A percentile compares a stretch with the other conserved stretches of the same genome.
Conservation (phyloP, 768 basidiomycete genomes). For the Mycena capillaripes region DNA sequence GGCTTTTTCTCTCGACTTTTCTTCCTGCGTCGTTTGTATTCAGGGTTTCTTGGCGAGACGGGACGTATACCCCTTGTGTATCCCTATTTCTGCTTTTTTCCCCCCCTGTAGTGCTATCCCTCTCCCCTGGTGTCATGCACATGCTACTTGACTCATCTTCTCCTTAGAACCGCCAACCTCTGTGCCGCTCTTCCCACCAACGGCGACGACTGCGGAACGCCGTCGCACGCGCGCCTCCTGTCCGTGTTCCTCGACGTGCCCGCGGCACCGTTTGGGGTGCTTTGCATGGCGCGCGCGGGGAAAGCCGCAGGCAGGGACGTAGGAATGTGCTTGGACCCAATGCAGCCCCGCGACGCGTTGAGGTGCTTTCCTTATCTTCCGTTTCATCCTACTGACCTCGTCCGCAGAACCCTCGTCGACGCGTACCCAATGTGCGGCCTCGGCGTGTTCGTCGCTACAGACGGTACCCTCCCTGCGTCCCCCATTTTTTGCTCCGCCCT, state of each 20-base stretch:
- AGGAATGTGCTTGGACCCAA: conserved; percentile 13
- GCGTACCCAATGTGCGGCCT: not conserved
- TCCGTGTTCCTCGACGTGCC: not conserved
- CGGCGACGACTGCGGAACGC: not conserved
- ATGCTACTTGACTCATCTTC: not conserved
- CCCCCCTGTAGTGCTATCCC: not conserved
- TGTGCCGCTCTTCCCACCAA: conserved; percentile 5
- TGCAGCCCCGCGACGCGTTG: not conserved
- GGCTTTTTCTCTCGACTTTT: conserved; percentile 10
- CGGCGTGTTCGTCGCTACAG: not conserved
- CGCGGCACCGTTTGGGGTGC: not conserved
- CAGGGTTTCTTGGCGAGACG: not conserved
- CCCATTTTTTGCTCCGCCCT: not conserved
- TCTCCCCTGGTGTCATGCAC: not conserved
- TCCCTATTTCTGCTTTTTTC: not conserved
- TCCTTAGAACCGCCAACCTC: not conserved
- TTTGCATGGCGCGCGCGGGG: not conserved
- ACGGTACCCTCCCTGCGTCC: not conserved
- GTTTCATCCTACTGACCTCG: not conserved
- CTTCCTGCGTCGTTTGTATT: not conserved
- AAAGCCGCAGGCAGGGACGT: conserved; percentile 7
- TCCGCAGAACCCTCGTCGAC: conserved; percentile 4
- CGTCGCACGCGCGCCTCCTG: not conserved
- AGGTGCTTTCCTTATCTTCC: conserved; percentile 3
- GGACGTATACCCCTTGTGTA: not conserved